phyloP scores from a whole-genome alignment of 768 basidiomycete species.

The Tricholomella constricta region DNA sequence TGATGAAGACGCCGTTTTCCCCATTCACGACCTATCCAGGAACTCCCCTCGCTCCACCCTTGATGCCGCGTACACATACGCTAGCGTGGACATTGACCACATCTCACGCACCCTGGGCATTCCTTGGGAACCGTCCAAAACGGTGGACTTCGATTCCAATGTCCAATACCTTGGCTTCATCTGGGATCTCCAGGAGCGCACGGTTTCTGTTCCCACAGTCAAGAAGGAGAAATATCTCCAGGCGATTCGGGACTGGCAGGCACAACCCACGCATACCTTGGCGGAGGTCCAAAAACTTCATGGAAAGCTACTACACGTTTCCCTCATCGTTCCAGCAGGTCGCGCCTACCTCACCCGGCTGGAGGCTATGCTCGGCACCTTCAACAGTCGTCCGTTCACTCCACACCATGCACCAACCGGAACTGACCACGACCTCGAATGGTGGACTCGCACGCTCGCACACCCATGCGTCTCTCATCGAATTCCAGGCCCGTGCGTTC shows the following conservation, averaged over 20 bases:
- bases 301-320: slow-evolving; percentile 10
- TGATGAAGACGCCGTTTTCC: slow-evolving; percentile 26
- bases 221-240: slow-evolving; percentile 25
- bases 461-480: no score
- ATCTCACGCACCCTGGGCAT: slow-evolving; percentile 30
- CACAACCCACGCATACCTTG: not conserved
- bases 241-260: not conserved
- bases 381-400: not conserved
- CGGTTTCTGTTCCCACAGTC: slow-evolving; percentile 13
- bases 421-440: slow-evolving; percentile 27
- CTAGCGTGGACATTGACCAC: slow-evolving; percentile 35
- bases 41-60: slow-evolving; percentile 12
- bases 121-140: slow-evolving; percentile 27
- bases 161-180: slow-evolving; percentile 25
- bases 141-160: slow-evolving; percentile 8
- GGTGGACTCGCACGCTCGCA: slow-evolving; percentile 33
- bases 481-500: not conserved
- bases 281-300: slow-evolving; percentile 5
- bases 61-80: slow-evolving; percentile 20
- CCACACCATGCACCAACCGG: slow-evolving; percentile 4
- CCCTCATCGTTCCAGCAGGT: not conserved
- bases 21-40: slow-evolving; percentile 22
- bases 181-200: slow-evolving; percentile 22
- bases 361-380: no score
- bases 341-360: slow-evolving; percentile 34